These are phyloP conservation scores for Leishmania aethiopica DNA, from an alignment of 208 protist genomes.

Conservation along the genomic window DNA sequence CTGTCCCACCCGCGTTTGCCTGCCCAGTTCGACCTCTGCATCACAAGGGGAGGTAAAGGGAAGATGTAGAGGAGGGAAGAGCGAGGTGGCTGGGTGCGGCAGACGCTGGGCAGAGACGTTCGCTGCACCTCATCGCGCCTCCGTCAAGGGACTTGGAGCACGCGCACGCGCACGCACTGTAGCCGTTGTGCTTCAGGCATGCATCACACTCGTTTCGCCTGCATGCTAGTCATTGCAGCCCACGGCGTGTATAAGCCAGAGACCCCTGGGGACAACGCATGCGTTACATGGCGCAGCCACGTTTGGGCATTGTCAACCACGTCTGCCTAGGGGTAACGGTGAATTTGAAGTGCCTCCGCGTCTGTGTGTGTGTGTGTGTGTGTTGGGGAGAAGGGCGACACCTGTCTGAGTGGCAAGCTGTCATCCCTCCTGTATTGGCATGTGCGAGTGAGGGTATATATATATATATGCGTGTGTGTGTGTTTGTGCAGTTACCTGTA, in stretches of 20 bases:
- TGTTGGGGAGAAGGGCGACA: background rate
- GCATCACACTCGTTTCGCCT: background rate
- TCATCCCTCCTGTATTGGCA: background rate
- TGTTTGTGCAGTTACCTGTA: background rate
- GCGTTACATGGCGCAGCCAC: background rate
- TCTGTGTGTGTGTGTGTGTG: background rate
- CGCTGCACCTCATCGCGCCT: background rate
- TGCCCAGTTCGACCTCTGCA: background rate
- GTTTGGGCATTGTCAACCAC: background rate
- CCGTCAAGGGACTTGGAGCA: background rate
- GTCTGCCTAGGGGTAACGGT: background rate
- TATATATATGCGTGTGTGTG: background rate
- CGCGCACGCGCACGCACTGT: background rate
- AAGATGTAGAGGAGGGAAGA: background rate
- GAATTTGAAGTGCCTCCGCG: background rate
- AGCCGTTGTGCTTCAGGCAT: background rate
- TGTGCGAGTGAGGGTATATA: background rate
- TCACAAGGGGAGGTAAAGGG: background rate
- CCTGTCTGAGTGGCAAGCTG: background rate
- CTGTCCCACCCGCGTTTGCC: background rate
- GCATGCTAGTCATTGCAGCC: background rate
- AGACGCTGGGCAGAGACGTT: background rate
- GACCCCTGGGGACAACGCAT: background rate
- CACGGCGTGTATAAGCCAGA: background rate
- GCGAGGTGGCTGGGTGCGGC: background rate